phyloP scores from a whole-genome alignment of 2,329 filamentous ascomycete species.

The Pseudogymnoascus pannorum region DNA sequence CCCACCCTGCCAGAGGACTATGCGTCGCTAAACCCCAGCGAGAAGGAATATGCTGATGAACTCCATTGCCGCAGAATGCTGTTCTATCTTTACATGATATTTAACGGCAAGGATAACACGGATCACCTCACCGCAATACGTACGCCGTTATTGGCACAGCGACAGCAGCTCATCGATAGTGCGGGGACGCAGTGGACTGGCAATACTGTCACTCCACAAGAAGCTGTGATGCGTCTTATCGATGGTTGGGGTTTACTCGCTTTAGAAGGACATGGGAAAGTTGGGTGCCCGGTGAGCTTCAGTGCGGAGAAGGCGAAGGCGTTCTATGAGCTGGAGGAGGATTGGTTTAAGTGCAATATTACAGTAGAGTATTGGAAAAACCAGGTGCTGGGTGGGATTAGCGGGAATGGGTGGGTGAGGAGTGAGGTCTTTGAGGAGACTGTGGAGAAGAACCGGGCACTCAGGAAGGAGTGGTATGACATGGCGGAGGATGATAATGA shows the following conservation, averaged over 20 bases:
- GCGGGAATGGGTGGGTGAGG: constrained; percentile 25
- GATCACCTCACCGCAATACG: constrained; percentile 24
- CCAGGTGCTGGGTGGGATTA: constrained; percentile 21
- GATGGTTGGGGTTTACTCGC: constrained; percentile 21
- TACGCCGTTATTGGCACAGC: constrained; percentile 19
- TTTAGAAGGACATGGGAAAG: neutral
- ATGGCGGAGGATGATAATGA: neutral
- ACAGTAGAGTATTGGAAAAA: constrained; percentile 20
- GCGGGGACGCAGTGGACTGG: constrained; percentile 27
- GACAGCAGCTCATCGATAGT: constrained; percentile 21
- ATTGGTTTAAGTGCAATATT: constrained; percentile 11
- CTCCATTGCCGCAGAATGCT: constrained; percentile 25
- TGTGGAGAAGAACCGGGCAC: constrained; percentile 8
- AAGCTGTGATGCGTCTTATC: constrained; percentile 20
- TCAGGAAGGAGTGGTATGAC: neutral
- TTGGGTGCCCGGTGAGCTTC: constrained; percentile 11
- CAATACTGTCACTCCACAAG: constrained; percentile 24
- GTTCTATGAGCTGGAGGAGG: constrained; percentile 5
- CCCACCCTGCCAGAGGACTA: constrained; percentile 21
- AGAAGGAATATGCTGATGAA: constrained; percentile 20
- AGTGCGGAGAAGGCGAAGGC: constrained; percentile 11
- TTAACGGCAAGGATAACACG: constrained; percentile 22
- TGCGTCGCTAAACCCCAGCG: constrained; percentile 16
- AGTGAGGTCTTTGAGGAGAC: constrained; percentile 22
- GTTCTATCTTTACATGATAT: constrained; percentile 28